Conservation (phyloP, 1,284 basidiomycete species). For the Heterobasidion annosum region DNA sequence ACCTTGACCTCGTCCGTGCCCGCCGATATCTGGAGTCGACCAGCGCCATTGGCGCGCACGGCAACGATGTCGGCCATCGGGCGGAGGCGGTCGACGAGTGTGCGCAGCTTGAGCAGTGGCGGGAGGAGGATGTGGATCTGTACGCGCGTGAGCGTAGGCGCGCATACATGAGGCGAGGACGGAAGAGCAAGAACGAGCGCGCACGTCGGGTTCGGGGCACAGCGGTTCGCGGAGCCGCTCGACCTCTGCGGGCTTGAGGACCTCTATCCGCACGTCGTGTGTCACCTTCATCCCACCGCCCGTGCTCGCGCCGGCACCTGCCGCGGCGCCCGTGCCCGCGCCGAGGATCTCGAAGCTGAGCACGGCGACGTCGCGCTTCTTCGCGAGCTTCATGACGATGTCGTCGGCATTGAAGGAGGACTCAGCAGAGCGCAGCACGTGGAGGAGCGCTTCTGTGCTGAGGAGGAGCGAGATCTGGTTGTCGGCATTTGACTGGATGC, state of each 20-base stretch:
- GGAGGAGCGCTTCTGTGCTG: constrained; percentile 66
- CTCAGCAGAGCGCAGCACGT: constrained; percentile 59
- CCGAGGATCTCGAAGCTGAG: constrained; percentile 67
- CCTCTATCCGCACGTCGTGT: constrained; percentile 71
- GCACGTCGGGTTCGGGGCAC: constrained; percentile 83
- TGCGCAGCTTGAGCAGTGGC: constrained; percentile 67
- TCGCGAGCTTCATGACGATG: constrained; percentile 75
- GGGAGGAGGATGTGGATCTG: constrained; percentile 83
- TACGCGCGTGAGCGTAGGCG: neutral
- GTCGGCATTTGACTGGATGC: constrained; percentile 80
- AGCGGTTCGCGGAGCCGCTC: constrained; percentile 71
- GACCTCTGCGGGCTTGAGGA: constrained; percentile 68
- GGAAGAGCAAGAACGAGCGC: constrained; percentile 15
- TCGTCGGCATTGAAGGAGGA: constrained; percentile 41
- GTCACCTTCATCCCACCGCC: constrained; percentile 50
- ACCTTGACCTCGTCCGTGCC: constrained; percentile 63
- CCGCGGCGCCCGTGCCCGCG: constrained; percentile 21
- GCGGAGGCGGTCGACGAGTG: constrained; percentile 68
- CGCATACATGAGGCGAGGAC: neutral
- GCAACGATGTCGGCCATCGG: constrained; percentile 72
- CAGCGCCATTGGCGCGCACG: constrained; percentile 59
- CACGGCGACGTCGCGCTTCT: constrained; percentile 70
- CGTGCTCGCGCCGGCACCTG: constrained; percentile 17
- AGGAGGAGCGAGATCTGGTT: constrained; percentile 78
- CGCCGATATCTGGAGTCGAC: constrained; percentile 59